Evolutionary conservation across 2,329 filamentous ascomycete species (phyloP).

Genomic region (Colletotrichum noveboracense): DNA sequence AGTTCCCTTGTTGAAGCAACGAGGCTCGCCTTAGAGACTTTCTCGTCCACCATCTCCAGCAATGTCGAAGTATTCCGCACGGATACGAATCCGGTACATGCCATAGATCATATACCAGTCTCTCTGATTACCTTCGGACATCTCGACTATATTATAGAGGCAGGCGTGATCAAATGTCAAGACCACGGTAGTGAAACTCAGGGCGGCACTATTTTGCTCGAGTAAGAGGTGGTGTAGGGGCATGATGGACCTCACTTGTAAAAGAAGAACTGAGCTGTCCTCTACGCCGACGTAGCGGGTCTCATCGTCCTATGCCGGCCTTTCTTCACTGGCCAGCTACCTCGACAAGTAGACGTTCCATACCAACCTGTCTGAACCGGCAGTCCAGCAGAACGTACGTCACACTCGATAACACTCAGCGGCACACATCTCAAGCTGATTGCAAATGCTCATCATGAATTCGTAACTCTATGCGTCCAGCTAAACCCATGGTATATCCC

Average conservation of each 20-base stretch:
- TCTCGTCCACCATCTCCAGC: not conserved
- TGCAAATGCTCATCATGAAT: not conserved
- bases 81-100: not conserved
- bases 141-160: not conserved
- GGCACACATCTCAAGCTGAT: no score
- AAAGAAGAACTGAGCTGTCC: not conserved
- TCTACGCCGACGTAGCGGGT: not conserved
- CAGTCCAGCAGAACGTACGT: not conserved
- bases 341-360: not conserved
- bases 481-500: not conserved
- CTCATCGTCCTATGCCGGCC: not conserved
- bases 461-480: not conserved
- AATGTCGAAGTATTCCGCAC: not conserved
- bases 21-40: not conserved
- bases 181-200: no score
- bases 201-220: not conserved
- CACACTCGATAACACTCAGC: rapidly evolving
- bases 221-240: not conserved
- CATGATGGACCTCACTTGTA: not conserved
- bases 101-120: rapidly evolving
- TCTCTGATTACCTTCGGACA: rapidly evolving
- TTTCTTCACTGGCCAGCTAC: not conserved
- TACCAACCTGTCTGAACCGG: no score
- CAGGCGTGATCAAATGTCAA: not conserved
- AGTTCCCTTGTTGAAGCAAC: not conserved